Evolutionary conservation across 495 filamentous ascomycete genomes (phyloP).

Genomic region (Symbiotaphrina buchneri): DNA sequence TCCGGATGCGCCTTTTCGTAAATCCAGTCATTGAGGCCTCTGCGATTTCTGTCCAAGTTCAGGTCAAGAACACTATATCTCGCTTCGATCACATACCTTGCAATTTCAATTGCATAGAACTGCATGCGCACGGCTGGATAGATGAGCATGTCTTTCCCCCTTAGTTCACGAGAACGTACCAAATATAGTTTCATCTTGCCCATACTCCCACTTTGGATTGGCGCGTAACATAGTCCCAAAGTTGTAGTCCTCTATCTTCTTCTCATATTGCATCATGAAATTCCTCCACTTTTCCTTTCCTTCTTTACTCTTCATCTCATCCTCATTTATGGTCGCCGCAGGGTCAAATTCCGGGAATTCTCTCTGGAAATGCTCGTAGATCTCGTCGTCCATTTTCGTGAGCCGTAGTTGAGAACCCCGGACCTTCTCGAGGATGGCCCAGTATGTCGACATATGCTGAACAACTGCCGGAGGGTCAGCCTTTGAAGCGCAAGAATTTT

Average conservation of each 20-base stretch:
- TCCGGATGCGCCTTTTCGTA: conserved; percentile 48
- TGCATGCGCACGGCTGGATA: conserved; percentile 49
- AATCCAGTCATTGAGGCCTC: conserved; percentile 89
- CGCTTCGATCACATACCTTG: conserved; percentile 25
- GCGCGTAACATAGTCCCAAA: conserved; percentile 82
- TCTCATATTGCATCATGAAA: conserved; percentile 86
- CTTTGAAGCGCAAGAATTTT: conserved; percentile 6
- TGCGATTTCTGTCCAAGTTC: conserved; percentile 61
- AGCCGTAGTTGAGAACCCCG: conserved; percentile 68
- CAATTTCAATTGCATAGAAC: conserved; percentile 95
- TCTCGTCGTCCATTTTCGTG: conserved; percentile 87
- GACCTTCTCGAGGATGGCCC: conserved; percentile 79
- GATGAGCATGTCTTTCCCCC: not conserved
- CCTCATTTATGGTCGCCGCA: conserved; percentile 56
- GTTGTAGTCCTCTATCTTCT: conserved; percentile 86
- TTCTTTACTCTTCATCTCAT: conserved; percentile 89
- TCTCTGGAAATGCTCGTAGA: conserved; percentile 62
- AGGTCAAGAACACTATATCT: conserved; percentile 5
- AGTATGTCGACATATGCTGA: conserved; percentile 90
- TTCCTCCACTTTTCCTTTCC: conserved; percentile 93
- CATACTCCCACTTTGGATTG: conserved; percentile 64
- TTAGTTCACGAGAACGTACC: conserved; percentile 18
- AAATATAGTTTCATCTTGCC: conserved; percentile 79
- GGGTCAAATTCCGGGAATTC: conserved; percentile 90
- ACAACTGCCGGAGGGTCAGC: conserved; percentile 31